Conservation (phyloP, 176 grass and related monocot genomes). For the Bonia amplexicaulis region DNA sequence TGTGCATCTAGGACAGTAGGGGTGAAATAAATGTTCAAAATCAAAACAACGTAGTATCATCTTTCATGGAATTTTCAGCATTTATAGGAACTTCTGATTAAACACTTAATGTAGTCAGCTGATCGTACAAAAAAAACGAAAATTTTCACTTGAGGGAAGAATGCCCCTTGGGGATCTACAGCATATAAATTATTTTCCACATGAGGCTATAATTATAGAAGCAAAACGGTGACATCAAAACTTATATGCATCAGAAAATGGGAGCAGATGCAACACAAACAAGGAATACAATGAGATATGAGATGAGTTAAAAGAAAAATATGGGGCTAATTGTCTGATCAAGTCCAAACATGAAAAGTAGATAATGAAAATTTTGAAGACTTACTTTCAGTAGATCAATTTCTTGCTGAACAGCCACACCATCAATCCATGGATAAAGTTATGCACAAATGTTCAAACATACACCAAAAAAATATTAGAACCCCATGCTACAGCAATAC, state of each 20-base stretch:
- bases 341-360: constrained; percentile 8
- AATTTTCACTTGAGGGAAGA: not conserved
- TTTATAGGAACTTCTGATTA: constrained; percentile 1
- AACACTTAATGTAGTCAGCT: not conserved
- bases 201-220: not conserved
- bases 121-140: not conserved
- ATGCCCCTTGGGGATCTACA: not conserved
- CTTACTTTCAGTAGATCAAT: constrained; percentile 98
- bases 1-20: not conserved
- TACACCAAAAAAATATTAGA: constrained; percentile 30
- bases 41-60: constrained; percentile 4
- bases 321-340: not conserved
- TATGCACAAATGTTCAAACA: constrained; percentile 25
- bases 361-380: not conserved
- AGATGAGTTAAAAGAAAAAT: constrained; percentile 7
- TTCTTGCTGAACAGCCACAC: constrained; percentile 80
- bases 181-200: constrained; percentile 11
- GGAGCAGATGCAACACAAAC: not conserved
- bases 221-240: not conserved
- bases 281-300: not conserved
- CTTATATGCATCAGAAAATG: not conserved
- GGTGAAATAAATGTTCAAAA: not conserved
- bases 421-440: constrained; percentile 26
- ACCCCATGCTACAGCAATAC: not conserved
- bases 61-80: constrained; percentile 7